Percentiles rank a stretch among this genome's conserved stretches.
phyloP scores from a whole-genome alignment of 2,329 filamentous ascomycete species.

The Zelopaecilomyces penicillatus region DNA sequence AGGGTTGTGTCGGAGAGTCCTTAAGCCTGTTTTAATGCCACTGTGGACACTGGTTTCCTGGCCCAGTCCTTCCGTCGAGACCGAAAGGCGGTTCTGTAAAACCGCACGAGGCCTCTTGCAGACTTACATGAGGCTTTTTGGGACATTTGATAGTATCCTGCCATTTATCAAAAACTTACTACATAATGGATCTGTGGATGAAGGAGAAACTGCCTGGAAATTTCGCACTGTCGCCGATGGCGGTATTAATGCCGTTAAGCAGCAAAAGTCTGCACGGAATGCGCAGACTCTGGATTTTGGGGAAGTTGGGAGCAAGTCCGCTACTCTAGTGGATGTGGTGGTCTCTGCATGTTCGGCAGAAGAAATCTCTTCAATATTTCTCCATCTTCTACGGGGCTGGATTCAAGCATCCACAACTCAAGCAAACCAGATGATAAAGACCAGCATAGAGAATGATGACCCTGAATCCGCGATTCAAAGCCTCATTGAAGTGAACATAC shows the following conservation, averaged over 20 bases:
- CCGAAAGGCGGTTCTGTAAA: conserved; percentile 31
- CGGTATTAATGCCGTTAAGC: conserved; percentile 42
- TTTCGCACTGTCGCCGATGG: conserved; percentile 39
- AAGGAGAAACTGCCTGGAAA: conserved; percentile 37
- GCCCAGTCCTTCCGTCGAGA: conserved; percentile 23
- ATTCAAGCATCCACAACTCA: conserved; percentile 28
- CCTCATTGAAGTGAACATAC: conserved; percentile 51
- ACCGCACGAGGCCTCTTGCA: conserved; percentile 44
- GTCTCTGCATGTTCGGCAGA: conserved; percentile 41
- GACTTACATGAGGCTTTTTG: conserved; percentile 49
- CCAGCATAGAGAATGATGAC: conserved; percentile 22
- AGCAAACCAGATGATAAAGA: conserved; percentile 17
- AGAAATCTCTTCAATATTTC: conserved; percentile 52
- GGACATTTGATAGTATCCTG: conserved; percentile 40
- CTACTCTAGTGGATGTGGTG: conserved; percentile 42
- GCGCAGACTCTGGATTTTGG: conserved; percentile 27
- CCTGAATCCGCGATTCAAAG: conserved; percentile 34
- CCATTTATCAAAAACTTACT: conserved; percentile 46
- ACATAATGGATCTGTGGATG: conserved; percentile 39
- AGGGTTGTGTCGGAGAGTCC: conserved; percentile 52
- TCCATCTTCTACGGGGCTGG: conserved; percentile 51
- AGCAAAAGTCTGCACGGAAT: conserved; percentile 12
- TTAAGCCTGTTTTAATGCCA: conserved; percentile 49
- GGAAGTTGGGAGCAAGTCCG: conserved; percentile 39
- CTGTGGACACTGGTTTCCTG: conserved; percentile 56